Conservation (phyloP, 345 rosid species). For the Bruguiera sexangula region DNA sequence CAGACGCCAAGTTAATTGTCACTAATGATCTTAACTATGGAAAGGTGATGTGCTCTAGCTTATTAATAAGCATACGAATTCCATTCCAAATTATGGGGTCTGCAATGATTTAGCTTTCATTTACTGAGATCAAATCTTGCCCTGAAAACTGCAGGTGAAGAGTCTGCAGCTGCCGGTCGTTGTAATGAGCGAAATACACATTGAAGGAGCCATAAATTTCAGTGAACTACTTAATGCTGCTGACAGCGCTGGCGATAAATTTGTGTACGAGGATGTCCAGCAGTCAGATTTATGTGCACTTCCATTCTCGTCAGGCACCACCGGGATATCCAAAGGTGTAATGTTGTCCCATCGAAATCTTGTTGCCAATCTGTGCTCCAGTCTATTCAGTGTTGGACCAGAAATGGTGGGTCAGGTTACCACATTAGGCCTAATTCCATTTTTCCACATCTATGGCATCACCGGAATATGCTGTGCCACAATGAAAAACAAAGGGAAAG, state of each 20-base stretch:
- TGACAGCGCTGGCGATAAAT: slow-evolving; percentile 40
- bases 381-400: slow-evolving; percentile 64
- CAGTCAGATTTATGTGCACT: slow-evolving; percentile 85
- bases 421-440: slow-evolving; percentile 73
- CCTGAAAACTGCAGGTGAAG: slow-evolving; percentile 47
- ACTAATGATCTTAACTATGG: slow-evolving; percentile 56
- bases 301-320: slow-evolving; percentile 97
- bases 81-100: too few species aligned
- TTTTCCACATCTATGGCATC: slow-evolving; percentile 89
- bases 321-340: slow-evolving; percentile 87
- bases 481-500: slow-evolving; percentile 82
- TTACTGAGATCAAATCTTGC: too few species aligned
- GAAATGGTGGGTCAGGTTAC: slow-evolving; percentile 73
- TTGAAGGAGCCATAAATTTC: slow-evolving; percentile 65
- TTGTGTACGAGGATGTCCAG: slow-evolving; percentile 31
- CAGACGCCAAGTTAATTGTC: slow-evolving; percentile 77
- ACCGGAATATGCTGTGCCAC: slow-evolving; percentile 87
- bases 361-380: slow-evolving; percentile 83
- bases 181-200: slow-evolving; percentile 47
- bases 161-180: slow-evolving; percentile 50
- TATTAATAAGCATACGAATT: background rate
- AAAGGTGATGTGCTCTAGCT: slow-evolving; percentile 39
- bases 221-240: slow-evolving; percentile 73
- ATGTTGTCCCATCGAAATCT: slow-evolving; percentile 82
- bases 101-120: too few species aligned